phyloP scores from a whole-genome alignment of 139 green algal genomes.

The Micractinium sp. region DNA sequence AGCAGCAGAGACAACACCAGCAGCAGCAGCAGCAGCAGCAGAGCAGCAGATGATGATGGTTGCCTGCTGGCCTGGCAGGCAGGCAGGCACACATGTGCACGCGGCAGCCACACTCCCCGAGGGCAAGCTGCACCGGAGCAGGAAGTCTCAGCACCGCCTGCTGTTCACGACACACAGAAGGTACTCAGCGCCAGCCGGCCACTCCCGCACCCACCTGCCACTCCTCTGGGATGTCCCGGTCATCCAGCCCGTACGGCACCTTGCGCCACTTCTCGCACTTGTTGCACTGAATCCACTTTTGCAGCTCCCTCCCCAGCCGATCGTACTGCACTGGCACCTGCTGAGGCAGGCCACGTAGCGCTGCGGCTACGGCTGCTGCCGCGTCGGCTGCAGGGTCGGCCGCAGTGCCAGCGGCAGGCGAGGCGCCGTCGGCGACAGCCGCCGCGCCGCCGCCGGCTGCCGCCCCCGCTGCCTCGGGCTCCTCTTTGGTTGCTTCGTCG shows the following conservation, averaged over 20 bases:
- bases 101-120: no score
- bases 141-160: no score
- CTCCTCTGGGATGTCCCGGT: conserved; percentile 76
- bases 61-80: neutral
- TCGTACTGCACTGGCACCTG: conserved; percentile 40
- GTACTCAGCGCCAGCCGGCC: no score
- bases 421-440: neutral
- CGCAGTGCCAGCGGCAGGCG: neutral
- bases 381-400: neutral
- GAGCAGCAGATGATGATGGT: no score
- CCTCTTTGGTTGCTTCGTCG: conserved; percentile 10
- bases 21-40: neutral
- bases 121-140: no score
- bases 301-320: conserved; percentile 48
- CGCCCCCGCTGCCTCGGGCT: neutral
- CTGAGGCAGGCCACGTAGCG: conserved; percentile 17
- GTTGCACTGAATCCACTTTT: conserved; percentile 92
- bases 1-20: neutral
- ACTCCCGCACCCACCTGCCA: conserved; percentile 53
- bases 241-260: conserved; percentile 75
- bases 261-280: conserved; percentile 85
- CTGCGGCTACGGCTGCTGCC: neutral
- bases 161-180: no score
- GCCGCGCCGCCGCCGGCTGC: neutral
- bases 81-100: neutral